These are phyloP conservation scores for Cladorrhinum sp. DNA, from an alignment of 2,329 filamentous ascomycete species.

Conservation along the genomic window DNA sequence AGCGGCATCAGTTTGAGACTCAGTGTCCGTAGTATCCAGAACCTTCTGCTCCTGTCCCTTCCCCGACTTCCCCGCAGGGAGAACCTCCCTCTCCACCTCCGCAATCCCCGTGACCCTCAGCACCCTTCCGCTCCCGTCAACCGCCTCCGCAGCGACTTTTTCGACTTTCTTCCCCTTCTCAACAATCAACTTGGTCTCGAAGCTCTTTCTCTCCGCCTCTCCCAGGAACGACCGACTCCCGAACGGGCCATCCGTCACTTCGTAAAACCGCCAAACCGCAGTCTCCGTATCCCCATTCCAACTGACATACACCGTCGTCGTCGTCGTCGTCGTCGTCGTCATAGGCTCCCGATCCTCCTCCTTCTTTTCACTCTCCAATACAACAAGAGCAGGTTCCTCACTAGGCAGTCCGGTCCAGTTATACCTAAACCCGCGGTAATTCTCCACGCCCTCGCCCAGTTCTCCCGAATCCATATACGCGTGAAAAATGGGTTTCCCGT, in stretches of 20 bases:
- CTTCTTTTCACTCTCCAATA: slow-evolving; percentile 25
- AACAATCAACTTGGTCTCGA: slow-evolving; percentile 24
- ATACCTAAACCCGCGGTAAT: slow-evolving; percentile 54
- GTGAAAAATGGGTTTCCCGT: slow-evolving; percentile 53
- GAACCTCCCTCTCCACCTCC: slow-evolving; percentile 18
- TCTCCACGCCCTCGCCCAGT: slow-evolving; percentile 42
- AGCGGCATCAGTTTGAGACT: background rate
- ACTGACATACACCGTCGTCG: slow-evolving; percentile 36
- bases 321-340: too few species aligned
- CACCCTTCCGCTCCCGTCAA: slow-evolving; percentile 16
- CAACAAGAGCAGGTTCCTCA: slow-evolving; percentile 35
- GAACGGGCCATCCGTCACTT: slow-evolving; percentile 12
- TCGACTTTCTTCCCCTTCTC: slow-evolving; percentile 1
- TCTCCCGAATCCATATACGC: slow-evolving; percentile 42
- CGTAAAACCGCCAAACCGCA: slow-evolving; percentile 24
- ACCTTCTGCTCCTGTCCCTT: slow-evolving; percentile 1
- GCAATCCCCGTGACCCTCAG: slow-evolving; percentile 19
- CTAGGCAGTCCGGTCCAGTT: slow-evolving; percentile 48
- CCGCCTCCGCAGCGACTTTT: slow-evolving; percentile 21
- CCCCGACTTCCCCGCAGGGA: slow-evolving; percentile 2
- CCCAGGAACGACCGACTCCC: slow-evolving; percentile 20
- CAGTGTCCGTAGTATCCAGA: too few species aligned
- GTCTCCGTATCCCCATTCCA: slow-evolving; percentile 47
- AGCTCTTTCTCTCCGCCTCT: slow-evolving; percentile 19
- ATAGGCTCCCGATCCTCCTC: too few species aligned